Evolutionary conservation across 345 rosid species (phyloP).

Genomic region (Pistacia vera): DNA sequence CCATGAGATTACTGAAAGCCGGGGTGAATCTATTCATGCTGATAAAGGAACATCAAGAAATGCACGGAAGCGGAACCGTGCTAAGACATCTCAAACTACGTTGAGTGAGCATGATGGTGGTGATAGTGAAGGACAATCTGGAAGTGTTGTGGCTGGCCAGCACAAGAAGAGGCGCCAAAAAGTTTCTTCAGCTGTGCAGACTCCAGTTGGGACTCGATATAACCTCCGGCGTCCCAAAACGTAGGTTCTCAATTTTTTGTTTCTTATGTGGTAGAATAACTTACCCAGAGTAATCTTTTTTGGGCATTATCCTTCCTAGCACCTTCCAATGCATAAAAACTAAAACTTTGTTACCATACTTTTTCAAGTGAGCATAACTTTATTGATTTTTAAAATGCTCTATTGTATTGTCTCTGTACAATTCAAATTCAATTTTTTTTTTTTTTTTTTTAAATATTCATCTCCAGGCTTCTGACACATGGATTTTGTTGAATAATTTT

Average conservation of each 20-base stretch:
- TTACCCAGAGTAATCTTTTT: not conserved
- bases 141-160: constrained; percentile 57
- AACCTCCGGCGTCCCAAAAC: constrained; percentile 73
- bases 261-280: not conserved
- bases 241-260: constrained; percentile 40
- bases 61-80: constrained; percentile 63
- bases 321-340: not conserved
- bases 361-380: too few species aligned
- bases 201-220: constrained; percentile 53
- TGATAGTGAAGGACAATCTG: constrained; percentile 73
- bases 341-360: not conserved
- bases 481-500: constrained; percentile 14
- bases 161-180: constrained; percentile 69
- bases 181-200: constrained; percentile 39
- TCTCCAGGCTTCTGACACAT: not conserved
- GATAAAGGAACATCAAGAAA: constrained; percentile 47
- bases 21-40: constrained; percentile 55
- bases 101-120: constrained; percentile 60
- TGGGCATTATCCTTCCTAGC: not conserved
- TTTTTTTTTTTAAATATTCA: not conserved
- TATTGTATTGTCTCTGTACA: not conserved
- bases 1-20: constrained; percentile 46
- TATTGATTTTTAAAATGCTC: not conserved
- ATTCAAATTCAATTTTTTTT: not conserved
- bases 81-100: constrained; percentile 50